Base-by-base conservation (phyloP, 148 eudicot genomes). In the Rhododendron williamsianum region DNA sequence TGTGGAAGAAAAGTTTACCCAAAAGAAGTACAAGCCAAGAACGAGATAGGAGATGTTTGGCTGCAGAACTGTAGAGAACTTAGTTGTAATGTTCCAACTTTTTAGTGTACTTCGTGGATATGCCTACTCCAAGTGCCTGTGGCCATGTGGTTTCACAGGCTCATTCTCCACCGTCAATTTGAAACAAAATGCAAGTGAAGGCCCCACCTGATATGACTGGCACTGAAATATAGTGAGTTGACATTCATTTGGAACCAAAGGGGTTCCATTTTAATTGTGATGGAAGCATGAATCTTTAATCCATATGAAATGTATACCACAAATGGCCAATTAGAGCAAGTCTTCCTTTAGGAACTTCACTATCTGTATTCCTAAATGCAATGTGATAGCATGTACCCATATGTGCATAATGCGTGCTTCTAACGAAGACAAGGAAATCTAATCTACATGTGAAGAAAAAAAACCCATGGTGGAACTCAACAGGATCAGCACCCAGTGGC, bases 181-280 rank as follows among this genome's bases (percentile, higher is more conserved):
- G 77, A 67, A 45, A 67, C 18, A 65, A 41, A 52, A 77, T 67
- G 56, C 49, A 81, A 18, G 38, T 21, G n/a, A 79, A 23, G 84
- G 77, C 4, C 84, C 84, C 84, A 67, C 71, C 77, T 41, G 84
- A 65, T 65, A 82, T 38, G 84, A 67, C 84, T 25, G 56, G 82
- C 82, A 80, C 82, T 80, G 38, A 30, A 79, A 16, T 51, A 71
- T 15, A 8, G 45, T 76, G n/a, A 38, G 82, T 49, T 80, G 76
- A 65, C 48, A 67, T 82, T 67, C 76, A 65, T 15, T 43, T 63
- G 58, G 58, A 82, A 82, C 77, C 77, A 82, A 65, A 25, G 16
- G 77, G 16, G 84, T 45, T 82, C 84, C 76, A 82, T 69, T 81
- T 33, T 58, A 43, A 54, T 35, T 36, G 30, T 81, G 27, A 81